Conservation (phyloP, 1,139 yeast genomes). For the Suhomyces chickasaworum region DNA sequence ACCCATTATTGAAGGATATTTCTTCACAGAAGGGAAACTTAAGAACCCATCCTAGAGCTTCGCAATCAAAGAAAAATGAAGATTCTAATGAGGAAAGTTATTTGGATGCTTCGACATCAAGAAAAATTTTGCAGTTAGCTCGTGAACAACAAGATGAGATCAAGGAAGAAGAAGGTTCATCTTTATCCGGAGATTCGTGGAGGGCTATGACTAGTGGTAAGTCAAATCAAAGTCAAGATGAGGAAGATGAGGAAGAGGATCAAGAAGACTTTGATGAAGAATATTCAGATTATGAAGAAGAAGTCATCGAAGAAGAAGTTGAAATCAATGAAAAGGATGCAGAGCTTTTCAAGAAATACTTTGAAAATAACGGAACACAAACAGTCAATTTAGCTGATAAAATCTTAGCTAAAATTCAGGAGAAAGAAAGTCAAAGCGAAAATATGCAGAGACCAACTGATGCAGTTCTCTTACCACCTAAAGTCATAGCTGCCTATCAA, state of each 20-base stretch:
- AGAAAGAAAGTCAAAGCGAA: constrained; percentile 53
- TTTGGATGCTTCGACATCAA: constrained; percentile 79
- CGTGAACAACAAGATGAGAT: constrained; percentile 90
- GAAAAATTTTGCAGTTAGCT: constrained; percentile 86
- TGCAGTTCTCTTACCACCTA: constrained; percentile 85
- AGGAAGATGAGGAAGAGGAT: constrained; percentile 31
- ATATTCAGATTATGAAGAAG: constrained; percentile 51
- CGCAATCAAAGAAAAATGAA: constrained; percentile 17
- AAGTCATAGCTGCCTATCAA: constrained; percentile 91
- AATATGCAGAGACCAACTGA: constrained; percentile 44
- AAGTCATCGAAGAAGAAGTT: constrained; percentile 52
- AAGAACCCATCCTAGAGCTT: constrained; percentile 41
- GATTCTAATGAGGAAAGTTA: constrained; percentile 54
- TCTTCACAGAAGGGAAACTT: constrained; percentile 72
- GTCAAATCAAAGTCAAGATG: background rate
- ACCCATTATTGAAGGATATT: constrained; percentile 77
- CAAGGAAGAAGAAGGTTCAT: constrained; percentile 56
- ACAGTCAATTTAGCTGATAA: constrained; percentile 84
- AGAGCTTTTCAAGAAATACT: constrained; percentile 66
- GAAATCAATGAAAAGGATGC: constrained; percentile 73
- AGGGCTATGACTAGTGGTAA: background rate
- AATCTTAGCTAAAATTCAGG: constrained; percentile 84
- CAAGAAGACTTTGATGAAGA: constrained; percentile 39
- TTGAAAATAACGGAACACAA: constrained; percentile 42
- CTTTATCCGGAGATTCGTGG: constrained; percentile 22